Percentiles rank a stretch among this genome's conserved stretches.
These are phyloP conservation scores for Pleurotus eryngii DNA, from an alignment of 768 basidiomycete species.

Conservation along the genomic window DNA sequence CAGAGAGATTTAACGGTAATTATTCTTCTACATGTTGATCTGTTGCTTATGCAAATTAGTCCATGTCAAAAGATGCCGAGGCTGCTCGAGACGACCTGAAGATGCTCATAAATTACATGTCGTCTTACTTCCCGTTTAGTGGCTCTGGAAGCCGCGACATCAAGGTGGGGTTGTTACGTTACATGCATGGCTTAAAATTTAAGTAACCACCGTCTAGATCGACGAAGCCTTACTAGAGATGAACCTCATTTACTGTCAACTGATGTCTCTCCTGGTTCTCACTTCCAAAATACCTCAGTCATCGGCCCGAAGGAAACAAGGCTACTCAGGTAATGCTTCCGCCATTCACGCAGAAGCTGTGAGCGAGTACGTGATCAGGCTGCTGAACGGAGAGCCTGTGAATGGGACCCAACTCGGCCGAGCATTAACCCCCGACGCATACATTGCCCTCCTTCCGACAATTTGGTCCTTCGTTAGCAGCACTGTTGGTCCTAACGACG, in stretches of 20 bases:
- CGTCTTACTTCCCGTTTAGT: constrained; percentile 81
- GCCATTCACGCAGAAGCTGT: constrained; percentile 48
- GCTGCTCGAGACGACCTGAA: constrained; percentile 46
- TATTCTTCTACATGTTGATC: constrained; percentile 10
- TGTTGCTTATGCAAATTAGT: no score
- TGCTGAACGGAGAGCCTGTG: constrained; percentile 50
- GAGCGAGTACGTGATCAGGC: constrained; percentile 55
- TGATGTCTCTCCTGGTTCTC: constrained; percentile 62
- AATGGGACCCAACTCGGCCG: constrained; percentile 41
- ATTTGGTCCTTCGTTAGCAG: constrained; percentile 72
- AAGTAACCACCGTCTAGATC: constrained; percentile 33
- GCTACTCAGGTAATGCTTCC: constrained; percentile 16
- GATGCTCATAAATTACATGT: constrained; percentile 67
- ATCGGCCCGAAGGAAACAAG: constrained; percentile 6
- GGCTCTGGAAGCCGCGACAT: constrained; percentile 46
- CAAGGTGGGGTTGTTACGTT: constrained; percentile 40
- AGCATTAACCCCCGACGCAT: constrained; percentile 53
- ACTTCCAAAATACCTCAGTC: constrained; percentile 20
- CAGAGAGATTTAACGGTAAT: constrained; percentile 38
- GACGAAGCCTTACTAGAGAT: constrained; percentile 68
- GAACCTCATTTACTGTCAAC: constrained; percentile 75
- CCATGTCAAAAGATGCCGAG: constrained; percentile 12
- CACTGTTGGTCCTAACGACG: constrained; percentile 16
- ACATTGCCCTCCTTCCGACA: constrained; percentile 68
- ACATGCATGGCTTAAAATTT: background rate